These are phyloP conservation scores for Puccinia horiana DNA, from an alignment of 1,284 basidiomycete genomes.

Conservation along the genomic window DNA sequence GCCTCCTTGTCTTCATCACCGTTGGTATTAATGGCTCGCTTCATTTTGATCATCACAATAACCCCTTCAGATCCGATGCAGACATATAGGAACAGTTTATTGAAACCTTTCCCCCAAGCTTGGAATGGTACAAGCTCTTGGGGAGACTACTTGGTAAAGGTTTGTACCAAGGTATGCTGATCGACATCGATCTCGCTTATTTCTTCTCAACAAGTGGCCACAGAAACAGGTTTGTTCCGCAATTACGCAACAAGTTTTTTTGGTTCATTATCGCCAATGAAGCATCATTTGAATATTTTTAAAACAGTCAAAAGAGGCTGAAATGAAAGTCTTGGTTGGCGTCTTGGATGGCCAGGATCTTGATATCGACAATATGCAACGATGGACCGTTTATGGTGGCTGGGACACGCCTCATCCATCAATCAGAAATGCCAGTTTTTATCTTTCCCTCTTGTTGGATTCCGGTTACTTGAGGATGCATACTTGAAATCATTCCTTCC, in stretches of 20 bases:
- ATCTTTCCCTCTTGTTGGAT: slow-evolving; percentile 61
- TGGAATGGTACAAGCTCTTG: slow-evolving; percentile 92
- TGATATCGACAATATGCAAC: slow-evolving; percentile 75
- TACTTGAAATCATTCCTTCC: too few relatives aligned
- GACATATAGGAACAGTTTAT: too few relatives aligned
- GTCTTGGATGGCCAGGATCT: slow-evolving; percentile 63
- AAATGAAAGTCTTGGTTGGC: slow-evolving; percentile 63
- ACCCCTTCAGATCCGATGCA: too few relatives aligned
- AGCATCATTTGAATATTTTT: slow-evolving; percentile 66
- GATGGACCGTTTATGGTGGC: slow-evolving; percentile 73
- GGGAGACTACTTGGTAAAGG: slow-evolving; percentile 93
- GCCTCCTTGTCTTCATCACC: too few relatives aligned
- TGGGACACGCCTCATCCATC: slow-evolving; percentile 71
- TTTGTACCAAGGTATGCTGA: slow-evolving; percentile 91
- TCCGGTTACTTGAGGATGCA: too few relatives aligned
- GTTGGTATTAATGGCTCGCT: too few relatives aligned
- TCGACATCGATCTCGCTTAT: slow-evolving; percentile 91
- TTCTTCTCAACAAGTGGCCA: slow-evolving; percentile 78
- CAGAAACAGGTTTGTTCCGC: slow-evolving; percentile 61
- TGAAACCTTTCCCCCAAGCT: slow-evolving; percentile 76
- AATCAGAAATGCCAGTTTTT: slow-evolving; percentile 69
- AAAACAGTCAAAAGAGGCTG: slow-evolving; percentile 86
- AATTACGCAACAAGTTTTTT: slow-evolving; percentile 18
- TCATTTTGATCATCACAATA: too few relatives aligned
- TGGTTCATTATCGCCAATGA: not conserved